Evolutionary conservation across 129 eudicot species (phyloP).

Genomic region (Oenanthe sinensis): DNA sequence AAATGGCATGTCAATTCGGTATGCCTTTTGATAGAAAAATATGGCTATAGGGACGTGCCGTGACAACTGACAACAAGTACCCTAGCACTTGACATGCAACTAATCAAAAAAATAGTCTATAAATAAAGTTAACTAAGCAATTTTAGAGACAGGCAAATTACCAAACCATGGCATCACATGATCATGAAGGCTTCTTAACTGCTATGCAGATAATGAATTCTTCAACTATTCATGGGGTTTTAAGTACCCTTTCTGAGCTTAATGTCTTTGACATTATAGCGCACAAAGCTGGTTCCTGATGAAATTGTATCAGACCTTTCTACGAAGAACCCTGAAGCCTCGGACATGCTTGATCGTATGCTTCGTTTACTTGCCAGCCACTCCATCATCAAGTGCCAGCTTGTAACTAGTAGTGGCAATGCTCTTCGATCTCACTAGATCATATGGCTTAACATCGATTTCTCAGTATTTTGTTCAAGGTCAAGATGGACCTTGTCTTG

Average conservation of each 20-base stretch:
- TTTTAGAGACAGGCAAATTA: background rate
- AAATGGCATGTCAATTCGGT: too few relatives aligned
- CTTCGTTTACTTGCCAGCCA: conserved; percentile 34
- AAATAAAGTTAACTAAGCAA: background rate
- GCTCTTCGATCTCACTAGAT: conserved; percentile 17
- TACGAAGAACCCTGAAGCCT: conserved; percentile 20
- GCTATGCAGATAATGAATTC: background rate
- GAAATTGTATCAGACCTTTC: conserved; percentile 27
- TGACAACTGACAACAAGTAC: too few relatives aligned
- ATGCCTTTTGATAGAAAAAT: too few relatives aligned
- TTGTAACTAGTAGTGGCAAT: conserved; percentile 7
- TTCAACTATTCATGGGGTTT: background rate
- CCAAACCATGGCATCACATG: background rate
- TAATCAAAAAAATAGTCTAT: too few relatives aligned
- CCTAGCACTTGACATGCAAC: too few relatives aligned
- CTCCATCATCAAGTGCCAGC: conserved; percentile 22
- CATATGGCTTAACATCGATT: conserved; percentile 27
- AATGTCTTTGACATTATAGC: conserved; percentile 28
- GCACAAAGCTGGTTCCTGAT: conserved; percentile 12
- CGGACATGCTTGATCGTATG: conserved; percentile 32
- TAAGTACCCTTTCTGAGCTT: conserved; percentile 16
- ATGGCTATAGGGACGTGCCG: too few relatives aligned
- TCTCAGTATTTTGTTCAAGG: conserved; percentile 20
- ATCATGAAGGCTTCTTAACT: background rate
- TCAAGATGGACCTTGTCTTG: conserved; percentile 7